Evolutionary conservation across 169 alveolate species (phyloP), one percentile per base, ranked within the genome.

Genomic region (Plasmodium inui): DNA sequence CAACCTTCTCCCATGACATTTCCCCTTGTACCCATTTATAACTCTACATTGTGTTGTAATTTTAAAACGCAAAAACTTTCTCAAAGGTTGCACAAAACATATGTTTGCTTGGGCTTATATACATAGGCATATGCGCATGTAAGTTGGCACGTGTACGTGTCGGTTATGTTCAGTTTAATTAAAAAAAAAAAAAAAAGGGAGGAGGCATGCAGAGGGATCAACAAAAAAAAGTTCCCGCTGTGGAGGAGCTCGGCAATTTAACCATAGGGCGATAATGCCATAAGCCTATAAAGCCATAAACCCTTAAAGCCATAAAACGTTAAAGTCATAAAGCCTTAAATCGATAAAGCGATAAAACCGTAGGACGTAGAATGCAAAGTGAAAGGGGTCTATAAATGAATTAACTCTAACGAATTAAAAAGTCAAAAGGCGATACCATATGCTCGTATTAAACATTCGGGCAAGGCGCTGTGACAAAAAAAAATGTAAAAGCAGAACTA

Each of bases 141-240:
- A 44, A 79, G 17, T 28, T 79, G 50, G 30, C 84, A 79, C 50
- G 30, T 79, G 84, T 28, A 67, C 37, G 37, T 28, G 37, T 9
- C 76, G 39, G 17, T 28, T 67, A 67, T 28, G 37, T 28, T 67
- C 19, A 67, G 76, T 67, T 67, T 67, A 67, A 76, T 76, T 76
- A 76, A 76, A 76, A 76, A 76, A 41, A n/a, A 74, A 74, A 74
- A 73, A 73, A 73, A 28, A 34, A 17, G 19, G 19, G 28, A n/a
- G 9, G 55, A 74, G 28, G 14, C 32, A 61, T 61, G 74, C 74
- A 61, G 26, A 6, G 32, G 14, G 32, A 61, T 61, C 10, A 61
- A 61, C 74, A 61, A 61, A 61, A 61, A 37, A 30, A 76, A 32
- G 28, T 14, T 12, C 26, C 44, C 17, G 83, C 83, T 37, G 57